Conservation (phyloP, 2,329 filamentous ascomycete species). For the Beauveria sp. region DNA sequence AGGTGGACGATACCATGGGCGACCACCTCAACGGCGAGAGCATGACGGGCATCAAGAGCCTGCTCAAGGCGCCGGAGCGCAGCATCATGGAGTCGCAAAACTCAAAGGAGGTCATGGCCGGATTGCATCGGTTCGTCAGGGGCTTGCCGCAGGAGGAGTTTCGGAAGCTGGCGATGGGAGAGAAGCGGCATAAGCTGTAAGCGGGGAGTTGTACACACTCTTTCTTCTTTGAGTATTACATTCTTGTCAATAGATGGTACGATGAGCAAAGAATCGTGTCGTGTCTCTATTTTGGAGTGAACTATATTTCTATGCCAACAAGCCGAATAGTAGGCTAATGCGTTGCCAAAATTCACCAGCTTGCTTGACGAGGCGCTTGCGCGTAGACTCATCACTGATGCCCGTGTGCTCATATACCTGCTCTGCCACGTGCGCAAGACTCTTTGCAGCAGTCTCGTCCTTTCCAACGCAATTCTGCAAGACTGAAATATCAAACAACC, state of each 20-base stretch:
- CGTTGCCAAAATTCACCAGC: conserved; percentile 76
- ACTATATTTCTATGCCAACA: conserved; percentile 43
- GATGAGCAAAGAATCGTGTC: not conserved
- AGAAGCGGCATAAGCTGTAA: conserved; percentile 92
- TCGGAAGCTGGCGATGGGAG: conserved; percentile 69
- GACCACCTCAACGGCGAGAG: conserved; percentile 73
- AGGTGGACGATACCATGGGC: conserved; percentile 76
- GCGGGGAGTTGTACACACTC: not conserved
- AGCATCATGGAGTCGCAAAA: conserved; percentile 70
- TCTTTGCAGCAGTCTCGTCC: conserved; percentile 18
- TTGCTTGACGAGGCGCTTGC: conserved; percentile 50
- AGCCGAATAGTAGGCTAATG: conserved; percentile 72
- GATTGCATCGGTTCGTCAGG: conserved; percentile 69
- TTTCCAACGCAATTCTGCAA: conserved; percentile 39
- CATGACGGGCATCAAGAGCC: conserved; percentile 73
- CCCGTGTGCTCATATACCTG: conserved; percentile 37
- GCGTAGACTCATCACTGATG: conserved; percentile 40
- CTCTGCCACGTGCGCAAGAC: conserved; percentile 38
- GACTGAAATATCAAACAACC: conserved; percentile 52
- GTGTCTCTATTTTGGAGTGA: not conserved
- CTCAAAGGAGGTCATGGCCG: conserved; percentile 77
- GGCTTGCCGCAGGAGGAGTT: conserved; percentile 89
- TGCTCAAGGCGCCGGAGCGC: conserved; percentile 68
- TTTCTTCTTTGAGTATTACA: too few species aligned
- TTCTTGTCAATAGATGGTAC: not conserved